Conservation (phyloP, 495 filamentous ascomycete genomes). For the Letharia columbiana region DNA sequence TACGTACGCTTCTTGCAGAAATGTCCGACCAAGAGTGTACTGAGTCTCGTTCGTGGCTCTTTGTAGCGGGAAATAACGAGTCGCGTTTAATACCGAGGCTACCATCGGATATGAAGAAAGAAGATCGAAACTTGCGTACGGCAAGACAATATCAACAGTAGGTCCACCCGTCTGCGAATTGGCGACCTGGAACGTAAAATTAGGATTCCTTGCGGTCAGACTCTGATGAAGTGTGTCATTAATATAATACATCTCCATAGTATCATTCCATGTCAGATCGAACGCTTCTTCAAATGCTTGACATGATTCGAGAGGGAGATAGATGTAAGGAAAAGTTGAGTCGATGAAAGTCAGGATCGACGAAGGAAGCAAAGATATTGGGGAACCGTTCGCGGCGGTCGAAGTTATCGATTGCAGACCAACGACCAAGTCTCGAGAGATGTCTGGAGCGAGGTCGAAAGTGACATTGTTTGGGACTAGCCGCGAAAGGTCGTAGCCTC, state of each 20-base stretch:
- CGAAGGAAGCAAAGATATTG: slow-evolving; percentile 15
- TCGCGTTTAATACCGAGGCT: slow-evolving; percentile 17
- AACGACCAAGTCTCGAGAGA: slow-evolving; percentile 40
- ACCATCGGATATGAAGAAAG: slow-evolving; percentile 30
- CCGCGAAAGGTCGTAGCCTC: slow-evolving; percentile 46
- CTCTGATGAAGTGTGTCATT: slow-evolving; percentile 36
- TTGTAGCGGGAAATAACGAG: slow-evolving; percentile 43
- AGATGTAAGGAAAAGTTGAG: slow-evolving; percentile 46
- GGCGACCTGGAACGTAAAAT: slow-evolving; percentile 41
- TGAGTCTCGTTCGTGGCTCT: slow-evolving; percentile 39
- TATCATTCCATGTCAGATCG: slow-evolving; percentile 38
- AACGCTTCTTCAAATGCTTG: slow-evolving; percentile 44
- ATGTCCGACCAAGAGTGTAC: slow-evolving; percentile 46
- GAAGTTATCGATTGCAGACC: slow-evolving; percentile 38
- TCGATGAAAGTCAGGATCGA: slow-evolving; percentile 39
- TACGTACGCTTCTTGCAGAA: slow-evolving; percentile 47
- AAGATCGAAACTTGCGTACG: slow-evolving; percentile 47
- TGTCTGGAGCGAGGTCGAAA: slow-evolving; percentile 43
- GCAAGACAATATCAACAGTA: slow-evolving; percentile 43
- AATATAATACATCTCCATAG: slow-evolving; percentile 40
- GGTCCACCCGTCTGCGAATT: slow-evolving; percentile 33
- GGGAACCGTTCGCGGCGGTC: slow-evolving; percentile 25
- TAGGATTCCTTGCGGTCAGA: slow-evolving; percentile 38
- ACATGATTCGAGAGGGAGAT: slow-evolving; percentile 44
- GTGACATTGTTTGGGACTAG: slow-evolving; percentile 34